phyloP scores from a whole-genome alignment of 2,329 filamentous ascomycete species.

The Emmonsiellopsis sp. region DNA sequence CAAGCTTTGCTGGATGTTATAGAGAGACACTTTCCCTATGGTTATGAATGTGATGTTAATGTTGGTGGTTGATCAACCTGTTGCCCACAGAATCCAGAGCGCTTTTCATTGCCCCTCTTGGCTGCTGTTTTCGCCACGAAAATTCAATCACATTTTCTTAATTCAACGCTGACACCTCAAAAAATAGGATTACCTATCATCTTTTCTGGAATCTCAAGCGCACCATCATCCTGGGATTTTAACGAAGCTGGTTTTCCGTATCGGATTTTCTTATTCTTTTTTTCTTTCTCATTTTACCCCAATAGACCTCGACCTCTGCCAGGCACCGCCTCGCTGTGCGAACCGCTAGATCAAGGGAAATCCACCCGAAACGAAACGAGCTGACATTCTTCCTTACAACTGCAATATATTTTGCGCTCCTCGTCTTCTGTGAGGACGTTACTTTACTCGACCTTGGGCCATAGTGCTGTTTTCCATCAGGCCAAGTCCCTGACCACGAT shows the following conservation, averaged over 20 bases:
- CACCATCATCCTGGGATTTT: neutral
- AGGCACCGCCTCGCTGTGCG: neutral
- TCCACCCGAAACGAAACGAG: neutral
- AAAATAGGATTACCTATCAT: too few relatives aligned
- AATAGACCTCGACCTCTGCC: neutral
- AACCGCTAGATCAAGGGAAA: too few relatives aligned
- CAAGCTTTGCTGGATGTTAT: too few relatives aligned
- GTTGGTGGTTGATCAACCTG: neutral
- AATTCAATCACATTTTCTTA: conserved; percentile 1
- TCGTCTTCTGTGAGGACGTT: neutral
- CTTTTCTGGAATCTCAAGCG: neutral
- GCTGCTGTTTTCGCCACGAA: neutral
- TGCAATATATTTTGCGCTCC: neutral
- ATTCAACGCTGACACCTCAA: neutral
- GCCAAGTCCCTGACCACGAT: neutral
- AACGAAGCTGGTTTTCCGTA: neutral
- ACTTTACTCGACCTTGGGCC: too few relatives aligned
- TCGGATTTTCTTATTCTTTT: neutral
- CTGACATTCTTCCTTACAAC: neutral
- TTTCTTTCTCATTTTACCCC: neutral
- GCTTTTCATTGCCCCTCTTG: neutral
- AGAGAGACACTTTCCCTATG: too few relatives aligned
- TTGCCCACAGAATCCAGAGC: neutral
- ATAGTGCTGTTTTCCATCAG: neutral
- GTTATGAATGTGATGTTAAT: too few relatives aligned